Percentiles rank a stretch among this genome's conserved stretches.
Evolutionary conservation across 805 yeast genomes (phyloP).

Genomic region (Yamadazyma scolyti): DNA sequence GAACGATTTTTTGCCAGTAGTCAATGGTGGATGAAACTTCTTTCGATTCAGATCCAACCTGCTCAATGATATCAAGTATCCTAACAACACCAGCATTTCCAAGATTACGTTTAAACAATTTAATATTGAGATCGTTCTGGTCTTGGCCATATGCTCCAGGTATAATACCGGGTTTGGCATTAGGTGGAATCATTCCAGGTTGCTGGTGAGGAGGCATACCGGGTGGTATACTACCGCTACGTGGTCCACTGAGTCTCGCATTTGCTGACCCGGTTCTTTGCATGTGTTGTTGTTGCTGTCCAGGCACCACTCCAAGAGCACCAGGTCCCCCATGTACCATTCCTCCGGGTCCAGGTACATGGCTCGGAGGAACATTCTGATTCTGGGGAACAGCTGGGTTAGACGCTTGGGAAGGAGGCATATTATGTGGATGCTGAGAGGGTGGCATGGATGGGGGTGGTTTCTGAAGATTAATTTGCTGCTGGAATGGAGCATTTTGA

Average conservation of each 20-base stretch:
- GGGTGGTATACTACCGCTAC: not conserved
- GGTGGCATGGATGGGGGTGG: too few species aligned
- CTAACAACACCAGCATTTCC: conserved; percentile 43
- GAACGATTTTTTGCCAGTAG: conserved; percentile 35
- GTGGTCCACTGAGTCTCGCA: not conserved
- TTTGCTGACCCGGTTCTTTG: not conserved
- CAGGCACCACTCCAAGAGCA: too few species aligned
- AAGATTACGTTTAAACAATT: conserved; percentile 33
- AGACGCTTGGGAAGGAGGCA: too few species aligned
- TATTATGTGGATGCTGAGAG: too few species aligned
- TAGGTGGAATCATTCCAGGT: conserved; percentile 1
- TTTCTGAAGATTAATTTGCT: conserved; percentile 4
- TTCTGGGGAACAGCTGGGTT: too few species aligned
- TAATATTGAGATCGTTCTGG: conserved; percentile 29
- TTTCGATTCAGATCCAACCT: conserved; percentile 28
- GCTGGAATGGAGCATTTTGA: conserved; percentile 3
- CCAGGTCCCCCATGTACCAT: not conserved
- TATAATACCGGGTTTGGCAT: not conserved
- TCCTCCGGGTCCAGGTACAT: too few species aligned
- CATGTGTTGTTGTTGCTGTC: not conserved
- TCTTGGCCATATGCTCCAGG: conserved; percentile 15
- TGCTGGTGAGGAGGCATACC: conserved; percentile 1
- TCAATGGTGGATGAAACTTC: conserved; percentile 25
- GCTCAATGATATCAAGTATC: conserved; percentile 36
- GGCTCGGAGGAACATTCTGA: too few species aligned